Percentiles rank a stretch among this genome's conserved stretches.
phyloP scores from a whole-genome alignment of 2,329 filamentous ascomycete genomes.

The Apiospora pterosperma region DNA sequence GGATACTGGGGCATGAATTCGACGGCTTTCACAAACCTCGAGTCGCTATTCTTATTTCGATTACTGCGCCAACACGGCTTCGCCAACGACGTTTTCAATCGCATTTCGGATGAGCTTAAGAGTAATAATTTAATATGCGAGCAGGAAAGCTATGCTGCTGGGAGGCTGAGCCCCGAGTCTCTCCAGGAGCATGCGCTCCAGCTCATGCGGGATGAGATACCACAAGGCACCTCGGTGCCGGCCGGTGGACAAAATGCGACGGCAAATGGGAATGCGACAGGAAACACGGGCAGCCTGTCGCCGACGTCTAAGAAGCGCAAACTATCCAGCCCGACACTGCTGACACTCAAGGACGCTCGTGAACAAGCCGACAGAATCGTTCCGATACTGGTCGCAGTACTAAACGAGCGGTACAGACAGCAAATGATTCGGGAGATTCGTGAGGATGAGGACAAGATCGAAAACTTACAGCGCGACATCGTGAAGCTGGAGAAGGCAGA shows the following conservation, averaged over 20 bases:
- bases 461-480: constrained; percentile 64
- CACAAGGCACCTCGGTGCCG: constrained; percentile 43
- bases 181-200: constrained; percentile 76
- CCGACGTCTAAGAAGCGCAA: constrained; percentile 72
- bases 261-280: constrained; percentile 21
- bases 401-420: constrained; percentile 74
- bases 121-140: constrained; percentile 70
- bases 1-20: constrained; percentile 51
- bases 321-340: constrained; percentile 60
- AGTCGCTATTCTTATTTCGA: constrained; percentile 83
- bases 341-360: constrained; percentile 63
- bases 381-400: constrained; percentile 40
- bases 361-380: constrained; percentile 39
- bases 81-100: constrained; percentile 61
- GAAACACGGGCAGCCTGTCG: constrained; percentile 38
- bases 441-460: constrained; percentile 69
- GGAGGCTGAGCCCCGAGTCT: constrained; percentile 72
- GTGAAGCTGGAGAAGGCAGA: constrained; percentile 59
- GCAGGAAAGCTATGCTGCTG: constrained; percentile 67
- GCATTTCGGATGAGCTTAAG: constrained; percentile 71
- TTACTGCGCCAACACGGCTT: constrained; percentile 67
- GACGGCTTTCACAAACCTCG: constrained; percentile 76
- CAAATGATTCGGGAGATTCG: constrained; percentile 67
- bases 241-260: constrained; percentile 18
- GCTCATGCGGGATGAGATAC: constrained; percentile 71